These are phyloP conservation scores for Eucommia ulmoides DNA, from an alignment of 257 asterid species.

Conservation along the genomic window DNA sequence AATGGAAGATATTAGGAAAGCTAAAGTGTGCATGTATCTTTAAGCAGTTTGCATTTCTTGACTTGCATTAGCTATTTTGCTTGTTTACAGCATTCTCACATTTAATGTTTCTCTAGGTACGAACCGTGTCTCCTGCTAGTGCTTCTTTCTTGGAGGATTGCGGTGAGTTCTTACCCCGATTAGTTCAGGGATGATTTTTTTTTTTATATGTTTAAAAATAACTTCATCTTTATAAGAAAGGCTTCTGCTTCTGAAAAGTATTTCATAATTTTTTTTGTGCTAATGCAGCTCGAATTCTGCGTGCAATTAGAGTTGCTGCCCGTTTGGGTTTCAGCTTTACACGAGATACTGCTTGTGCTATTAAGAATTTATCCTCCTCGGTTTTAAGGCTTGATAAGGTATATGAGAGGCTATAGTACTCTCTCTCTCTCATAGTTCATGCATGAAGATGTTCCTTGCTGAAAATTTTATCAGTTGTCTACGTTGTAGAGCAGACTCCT, in stretches of 20 bases:
- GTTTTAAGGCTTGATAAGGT: conserved; percentile 72
- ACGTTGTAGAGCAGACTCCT: conserved; percentile 62
- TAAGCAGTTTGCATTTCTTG: conserved; percentile 18
- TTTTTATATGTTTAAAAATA: not conserved
- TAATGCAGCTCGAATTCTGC: conserved; percentile 73
- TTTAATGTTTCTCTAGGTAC: conserved; percentile 36
- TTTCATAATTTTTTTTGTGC: conserved; percentile 2
- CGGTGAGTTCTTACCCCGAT: conserved; percentile 38
- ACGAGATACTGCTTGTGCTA: conserved; percentile 53
- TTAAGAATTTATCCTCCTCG: conserved; percentile 42
- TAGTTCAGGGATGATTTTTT: not conserved
- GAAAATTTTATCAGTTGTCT: not conserved
- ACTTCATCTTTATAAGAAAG: not conserved
- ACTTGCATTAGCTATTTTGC: conserved; percentile 6
- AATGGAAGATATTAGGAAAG: conserved; percentile 62
- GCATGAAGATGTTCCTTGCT: not conserved
- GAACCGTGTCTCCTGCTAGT: conserved; percentile 54
- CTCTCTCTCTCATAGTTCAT: conserved; percentile 8
- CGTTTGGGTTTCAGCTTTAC: conserved; percentile 54
- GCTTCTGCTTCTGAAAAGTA: conserved; percentile 1
- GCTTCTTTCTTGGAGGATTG: conserved; percentile 71
- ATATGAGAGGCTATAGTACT: conserved; percentile 8
- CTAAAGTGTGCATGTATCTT: conserved; percentile 85
- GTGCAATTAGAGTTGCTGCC: conserved; percentile 76
- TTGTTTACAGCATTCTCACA: conserved; percentile 15